Percentiles rank a stretch among this genome's conserved stretches.
phyloP scores from a whole-genome alignment of 257 asterid species.

The Pogostemon cablin region DNA sequence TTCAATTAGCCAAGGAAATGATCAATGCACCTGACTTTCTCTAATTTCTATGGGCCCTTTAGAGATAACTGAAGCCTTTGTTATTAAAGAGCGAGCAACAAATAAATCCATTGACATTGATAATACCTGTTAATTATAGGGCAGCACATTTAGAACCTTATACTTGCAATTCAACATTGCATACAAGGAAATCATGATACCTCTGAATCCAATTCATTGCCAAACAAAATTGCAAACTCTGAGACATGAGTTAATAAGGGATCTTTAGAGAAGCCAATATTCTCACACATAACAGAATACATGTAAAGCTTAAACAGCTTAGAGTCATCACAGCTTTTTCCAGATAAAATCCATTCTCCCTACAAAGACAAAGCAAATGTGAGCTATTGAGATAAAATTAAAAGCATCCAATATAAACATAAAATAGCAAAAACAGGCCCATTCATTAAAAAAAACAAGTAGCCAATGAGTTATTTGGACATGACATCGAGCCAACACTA shows the following conservation, averaged over 20 bases:
- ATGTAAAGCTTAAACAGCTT: slow-evolving; percentile 58
- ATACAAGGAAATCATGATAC: slow-evolving; percentile 42
- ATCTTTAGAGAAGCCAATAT: slow-evolving; percentile 81
- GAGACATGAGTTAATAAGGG: slow-evolving; percentile 82
- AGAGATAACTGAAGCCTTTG: slow-evolving; percentile 74
- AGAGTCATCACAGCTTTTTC: slow-evolving; percentile 56
- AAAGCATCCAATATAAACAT: slow-evolving; percentile 1
- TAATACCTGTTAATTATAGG: slow-evolving; percentile 59
- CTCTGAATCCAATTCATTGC: slow-evolving; percentile 92
- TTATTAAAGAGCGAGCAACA: slow-evolving; percentile 82
- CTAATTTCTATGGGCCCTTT: slow-evolving; percentile 63
- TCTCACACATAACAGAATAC: slow-evolving; percentile 77
- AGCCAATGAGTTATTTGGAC: background rate
- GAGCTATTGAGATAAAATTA: slow-evolving; percentile 29
- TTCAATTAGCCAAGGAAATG: slow-evolving; percentile 31
- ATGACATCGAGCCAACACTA: slow-evolving; percentile 10
- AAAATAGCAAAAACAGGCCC: slow-evolving; percentile 4
- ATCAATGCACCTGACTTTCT: slow-evolving; percentile 71
- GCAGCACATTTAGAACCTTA: slow-evolving; percentile 34
- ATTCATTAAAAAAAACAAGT: slow-evolving; percentile 4
- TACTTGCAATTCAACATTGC: slow-evolving; percentile 16
- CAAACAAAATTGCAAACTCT: slow-evolving; percentile 89
- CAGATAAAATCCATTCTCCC: slow-evolving; percentile 97
- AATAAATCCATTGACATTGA: slow-evolving; percentile 91
- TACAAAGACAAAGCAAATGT: slow-evolving; percentile 39